phyloP scores from a whole-genome alignment of 805 yeast species.

The Myxozyma neglecta region DNA sequence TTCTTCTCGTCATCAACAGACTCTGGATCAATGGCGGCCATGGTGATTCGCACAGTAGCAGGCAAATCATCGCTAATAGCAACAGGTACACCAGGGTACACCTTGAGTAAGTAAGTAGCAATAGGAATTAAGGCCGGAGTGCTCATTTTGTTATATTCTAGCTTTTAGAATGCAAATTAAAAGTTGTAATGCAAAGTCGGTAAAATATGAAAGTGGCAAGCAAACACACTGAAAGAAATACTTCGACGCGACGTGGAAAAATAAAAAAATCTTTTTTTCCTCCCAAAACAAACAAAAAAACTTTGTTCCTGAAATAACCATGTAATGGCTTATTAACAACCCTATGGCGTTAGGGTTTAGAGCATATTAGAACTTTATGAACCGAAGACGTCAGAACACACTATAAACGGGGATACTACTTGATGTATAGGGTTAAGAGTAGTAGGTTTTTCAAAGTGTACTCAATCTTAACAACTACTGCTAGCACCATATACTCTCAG shows the following conservation, averaged over 20 bases:
- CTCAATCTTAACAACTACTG: too few relatives aligned
- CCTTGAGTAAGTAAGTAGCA: slow-evolving; percentile 80
- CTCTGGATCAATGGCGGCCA: slow-evolving; percentile 91
- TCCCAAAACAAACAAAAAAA: neutral
- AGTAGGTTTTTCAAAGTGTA: too few relatives aligned
- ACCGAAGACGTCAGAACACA: too few relatives aligned
- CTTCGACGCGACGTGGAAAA: neutral
- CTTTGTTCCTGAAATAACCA: neutral
- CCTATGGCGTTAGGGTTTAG: too few relatives aligned
- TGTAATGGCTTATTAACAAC: too few relatives aligned
- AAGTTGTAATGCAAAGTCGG: neutral
- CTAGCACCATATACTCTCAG: too few relatives aligned
- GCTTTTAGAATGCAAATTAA: neutral
- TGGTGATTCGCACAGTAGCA: slow-evolving; percentile 78
- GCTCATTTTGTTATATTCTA: neutral
- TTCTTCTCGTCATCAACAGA: slow-evolving; percentile 61
- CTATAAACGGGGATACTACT: too few relatives aligned
- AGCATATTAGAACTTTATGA: too few relatives aligned
- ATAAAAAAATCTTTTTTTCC: slow-evolving; percentile 5
- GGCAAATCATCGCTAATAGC: slow-evolving; percentile 89
- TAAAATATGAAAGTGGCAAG: neutral
- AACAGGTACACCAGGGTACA: slow-evolving; percentile 82
- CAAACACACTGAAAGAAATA: neutral
- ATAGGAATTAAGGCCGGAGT: slow-evolving; percentile 68
- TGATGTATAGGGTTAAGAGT: too few relatives aligned